Conservation (phyloP, 139 green algal genomes). For the Micromonas commoda region DNA sequence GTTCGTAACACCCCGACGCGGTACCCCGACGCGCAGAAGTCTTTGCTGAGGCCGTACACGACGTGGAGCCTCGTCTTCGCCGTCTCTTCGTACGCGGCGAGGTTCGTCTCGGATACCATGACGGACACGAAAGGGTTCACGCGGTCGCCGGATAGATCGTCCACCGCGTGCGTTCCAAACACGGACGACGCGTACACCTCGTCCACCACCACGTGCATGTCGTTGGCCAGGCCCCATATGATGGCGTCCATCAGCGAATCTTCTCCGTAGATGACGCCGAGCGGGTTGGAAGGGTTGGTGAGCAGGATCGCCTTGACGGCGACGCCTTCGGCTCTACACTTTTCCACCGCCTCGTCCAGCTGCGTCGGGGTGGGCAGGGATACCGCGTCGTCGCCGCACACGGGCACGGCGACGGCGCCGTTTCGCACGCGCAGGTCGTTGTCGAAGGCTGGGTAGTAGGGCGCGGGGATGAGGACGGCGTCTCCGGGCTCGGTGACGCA, state of each 20-base stretch:
- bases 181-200: conserved; percentile 38
- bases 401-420: conserved; percentile 12
- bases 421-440: conserved; percentile 30
- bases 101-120: no score
- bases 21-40: conserved; percentile 39
- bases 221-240: conserved; percentile 15
- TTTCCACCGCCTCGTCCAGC: conserved; percentile 8
- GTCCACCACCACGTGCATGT: conserved; percentile 39
- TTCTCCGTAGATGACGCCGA: conserved; percentile 12
- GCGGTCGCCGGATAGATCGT: no score
- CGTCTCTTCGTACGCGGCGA: background rate
- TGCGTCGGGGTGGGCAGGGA: conserved; percentile 17
- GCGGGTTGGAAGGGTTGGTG: conserved; percentile 35
- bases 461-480: conserved; percentile 37
- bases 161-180: no score
- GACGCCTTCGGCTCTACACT: background rate
- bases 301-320: conserved; percentile 17
- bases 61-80: conserved; percentile 27
- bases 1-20: conserved; percentile 37
- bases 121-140: no score
- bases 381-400: background rate
- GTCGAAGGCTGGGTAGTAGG: conserved; percentile 45
- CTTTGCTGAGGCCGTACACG: conserved; percentile 36
- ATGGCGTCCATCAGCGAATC: background rate
- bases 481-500: conserved; percentile 35